Evolutionary conservation across 805 yeast genomes (phyloP).

Genomic region (Wickerhamiella domercqiae): DNA sequence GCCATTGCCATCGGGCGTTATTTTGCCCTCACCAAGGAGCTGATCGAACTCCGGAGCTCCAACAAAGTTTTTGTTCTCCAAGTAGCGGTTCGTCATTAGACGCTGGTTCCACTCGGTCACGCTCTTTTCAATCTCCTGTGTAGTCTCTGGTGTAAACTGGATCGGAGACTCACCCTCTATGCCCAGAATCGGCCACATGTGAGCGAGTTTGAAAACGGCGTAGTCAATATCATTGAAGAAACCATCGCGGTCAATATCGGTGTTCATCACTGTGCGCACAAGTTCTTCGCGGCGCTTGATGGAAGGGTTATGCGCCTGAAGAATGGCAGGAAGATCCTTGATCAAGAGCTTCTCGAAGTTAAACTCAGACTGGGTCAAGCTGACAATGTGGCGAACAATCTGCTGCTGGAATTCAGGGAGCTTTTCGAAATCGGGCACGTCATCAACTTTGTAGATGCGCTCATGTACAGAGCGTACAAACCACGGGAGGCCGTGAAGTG

Average conservation of each 20-base stretch:
- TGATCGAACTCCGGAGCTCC: conserved; percentile 84
- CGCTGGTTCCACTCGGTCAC: conserved; percentile 55
- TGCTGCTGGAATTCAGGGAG: conserved; percentile 59
- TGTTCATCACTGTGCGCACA: conserved; percentile 19
- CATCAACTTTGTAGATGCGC: conserved; percentile 64
- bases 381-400: conserved; percentile 73
- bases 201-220: conserved; percentile 11
- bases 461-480: conserved; percentile 82
- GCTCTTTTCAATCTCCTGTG: conserved; percentile 40
- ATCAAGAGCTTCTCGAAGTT: conserved; percentile 72
- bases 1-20: conserved; percentile 46
- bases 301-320: conserved; percentile 69
- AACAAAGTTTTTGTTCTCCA: conserved; percentile 88
- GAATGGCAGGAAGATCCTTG: conserved; percentile 44
- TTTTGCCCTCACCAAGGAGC: conserved; percentile 49
- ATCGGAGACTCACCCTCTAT: conserved; percentile 33
- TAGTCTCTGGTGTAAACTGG: conserved; percentile 39
- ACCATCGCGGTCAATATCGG: conserved; percentile 14
- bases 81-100: conserved; percentile 59
- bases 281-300: conserved; percentile 36
- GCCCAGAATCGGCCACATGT: conserved; percentile 13
- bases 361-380: conserved; percentile 81
- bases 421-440: conserved; percentile 51
- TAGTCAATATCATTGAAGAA: conserved; percentile 18
- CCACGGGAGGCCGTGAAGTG: conserved; percentile 62